Conservation (phyloP, 352 stramenopile genomes). For the Pythium utonaiense region DNA sequence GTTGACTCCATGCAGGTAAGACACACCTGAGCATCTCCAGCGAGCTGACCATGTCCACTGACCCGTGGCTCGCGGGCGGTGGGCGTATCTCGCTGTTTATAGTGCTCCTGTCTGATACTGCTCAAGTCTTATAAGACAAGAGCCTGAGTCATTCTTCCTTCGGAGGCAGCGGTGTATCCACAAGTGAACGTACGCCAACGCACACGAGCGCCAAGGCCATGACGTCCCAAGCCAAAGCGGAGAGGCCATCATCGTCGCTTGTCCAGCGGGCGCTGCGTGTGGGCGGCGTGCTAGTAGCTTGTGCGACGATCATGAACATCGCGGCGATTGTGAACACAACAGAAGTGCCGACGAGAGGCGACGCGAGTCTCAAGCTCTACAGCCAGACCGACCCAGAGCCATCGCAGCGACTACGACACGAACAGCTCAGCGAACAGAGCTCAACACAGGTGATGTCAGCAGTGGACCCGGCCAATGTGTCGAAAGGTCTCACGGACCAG, state of each 20-base stretch:
- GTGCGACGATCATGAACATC: not conserved
- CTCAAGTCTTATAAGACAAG: too few species aligned
- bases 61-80: too few species aligned
- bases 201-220: too few species aligned
- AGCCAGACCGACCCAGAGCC: not conserved
- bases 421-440: not conserved
- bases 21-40: not conserved
- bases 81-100: too few species aligned
- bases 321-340: not conserved
- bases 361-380: constrained; percentile 45
- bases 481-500: too few species aligned
- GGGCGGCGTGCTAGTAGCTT: constrained; percentile 19
- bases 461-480: not conserved
- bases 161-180: too few species aligned
- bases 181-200: too few species aligned
- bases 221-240: not conserved
- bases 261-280: not conserved
- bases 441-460: not conserved
- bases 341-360: constrained; percentile 25
- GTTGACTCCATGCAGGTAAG: not conserved
- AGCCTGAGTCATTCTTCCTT: too few species aligned
- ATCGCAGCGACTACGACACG: not conserved
- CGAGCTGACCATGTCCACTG: not conserved
- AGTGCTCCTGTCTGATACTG: too few species aligned
- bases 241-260: not conserved